Evolutionary conservation across 495 filamentous ascomycete genomes (phyloP), one percentile per base, ranked within the genome.

Genomic region (Parathielavia hyrcaniae): DNA sequence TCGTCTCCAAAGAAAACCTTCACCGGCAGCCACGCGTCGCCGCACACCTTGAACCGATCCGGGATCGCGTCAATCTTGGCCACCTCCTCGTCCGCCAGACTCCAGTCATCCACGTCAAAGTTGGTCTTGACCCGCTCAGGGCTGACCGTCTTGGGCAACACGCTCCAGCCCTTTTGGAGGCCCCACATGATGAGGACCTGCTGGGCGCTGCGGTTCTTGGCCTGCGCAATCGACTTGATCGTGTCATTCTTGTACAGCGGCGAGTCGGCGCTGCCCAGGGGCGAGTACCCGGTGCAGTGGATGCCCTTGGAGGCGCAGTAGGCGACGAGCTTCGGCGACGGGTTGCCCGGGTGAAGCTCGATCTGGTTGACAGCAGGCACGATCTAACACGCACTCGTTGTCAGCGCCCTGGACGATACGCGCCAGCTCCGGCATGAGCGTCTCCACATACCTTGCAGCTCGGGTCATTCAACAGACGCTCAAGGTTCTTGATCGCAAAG

Each of bases 1-100:
- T 90, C 90, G 70, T 91, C 88, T 11, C 88, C 89, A 71, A 90
- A 90, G 80, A 93, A 93, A 9, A 92, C 87, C 80, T 86, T 87
- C 34, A 89, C 64, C 4, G 86, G 87, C 65, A 90, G 66, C 84
- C 86, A 89, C 50, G 45, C 62, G 63, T 89, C 86, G 20, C 76
- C 79, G 59, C 84, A 89, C 53, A 89, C 83, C 81, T 89, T 89
- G 74, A 87, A 86, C 55, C 87, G 79, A 59, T 85, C 81, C 67
- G 79, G 80, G 55, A 89, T 70, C 65, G 73, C 77, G 58, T 84
- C 81, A 26, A 89, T 73, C 75, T 79, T 75, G 60, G 73, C 71
- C 19, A 89, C 59, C 69, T 89, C 86, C 38, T 86, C 83, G 46
- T 75, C 75, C 19, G 81, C 83, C 70, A 89, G 69, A 46, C 78